A percentile compares a stretch with the other conserved stretches of the same genome.
phyloP scores from a whole-genome alignment of 139 green algal genomes.

The Gonium pectorale region DNA sequence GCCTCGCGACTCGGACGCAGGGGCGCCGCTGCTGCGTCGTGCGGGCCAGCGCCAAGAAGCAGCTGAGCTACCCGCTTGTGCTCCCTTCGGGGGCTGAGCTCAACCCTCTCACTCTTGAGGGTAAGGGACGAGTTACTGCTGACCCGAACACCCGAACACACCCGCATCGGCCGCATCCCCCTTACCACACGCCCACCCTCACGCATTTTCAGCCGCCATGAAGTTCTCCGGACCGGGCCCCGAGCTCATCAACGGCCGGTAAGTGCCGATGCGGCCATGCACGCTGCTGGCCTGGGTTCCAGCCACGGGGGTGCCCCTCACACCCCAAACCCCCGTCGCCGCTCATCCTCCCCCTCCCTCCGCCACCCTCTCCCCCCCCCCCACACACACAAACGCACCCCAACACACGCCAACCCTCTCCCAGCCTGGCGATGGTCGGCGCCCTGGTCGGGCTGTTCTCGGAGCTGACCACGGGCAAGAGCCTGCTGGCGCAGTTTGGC shows the following conservation, averaged over 20 bases:
- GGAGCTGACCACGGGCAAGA: slow-evolving; percentile 2
- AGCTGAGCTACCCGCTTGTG: background rate
- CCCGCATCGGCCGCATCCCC: background rate
- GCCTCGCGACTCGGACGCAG: background rate
- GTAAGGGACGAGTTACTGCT: no score
- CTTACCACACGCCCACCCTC: background rate
- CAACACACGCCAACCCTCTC: no score
- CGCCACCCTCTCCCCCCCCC: background rate
- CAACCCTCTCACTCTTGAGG: background rate
- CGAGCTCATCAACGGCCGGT: slow-evolving; percentile 36
- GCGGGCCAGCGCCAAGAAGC: background rate
- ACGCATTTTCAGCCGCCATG: background rate
- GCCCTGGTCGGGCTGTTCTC: background rate
- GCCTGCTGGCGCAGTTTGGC: background rate
- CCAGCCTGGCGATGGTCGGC: slow-evolving; percentile 12
- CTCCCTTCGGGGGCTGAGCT: background rate
- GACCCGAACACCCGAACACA: no score
- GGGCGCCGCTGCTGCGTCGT: background rate
- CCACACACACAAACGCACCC: background rate
- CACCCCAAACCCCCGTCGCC: background rate
- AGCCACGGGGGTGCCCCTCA: background rate
- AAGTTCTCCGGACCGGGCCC: background rate
- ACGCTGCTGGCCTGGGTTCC: background rate
- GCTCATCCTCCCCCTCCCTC: background rate
- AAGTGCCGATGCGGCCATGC: background rate